A percentile compares a stretch with the other conserved stretches of the same genome.
These are phyloP conservation scores for Rheum nobile DNA, from an alignment of 148 eudicot genomes.

Conservation along the genomic window DNA sequence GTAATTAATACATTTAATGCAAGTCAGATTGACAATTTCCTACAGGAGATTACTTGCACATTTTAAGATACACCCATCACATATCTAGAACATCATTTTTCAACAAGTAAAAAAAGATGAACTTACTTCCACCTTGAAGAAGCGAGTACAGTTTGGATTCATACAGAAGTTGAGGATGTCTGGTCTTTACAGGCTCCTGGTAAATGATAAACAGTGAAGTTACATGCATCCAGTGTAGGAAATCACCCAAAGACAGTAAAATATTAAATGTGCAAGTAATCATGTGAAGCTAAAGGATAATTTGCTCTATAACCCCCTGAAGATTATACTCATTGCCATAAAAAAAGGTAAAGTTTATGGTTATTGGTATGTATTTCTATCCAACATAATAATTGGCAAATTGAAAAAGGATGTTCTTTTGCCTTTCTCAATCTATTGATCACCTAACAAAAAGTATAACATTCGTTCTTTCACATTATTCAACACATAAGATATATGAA, in stretches of 20 bases:
- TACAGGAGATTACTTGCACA: background rate
- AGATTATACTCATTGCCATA: too few species aligned
- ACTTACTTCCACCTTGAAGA: slow-evolving; percentile 56
- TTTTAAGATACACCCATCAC: background rate
- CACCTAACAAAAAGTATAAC: background rate
- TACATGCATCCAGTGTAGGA: background rate
- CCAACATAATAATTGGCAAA: background rate
- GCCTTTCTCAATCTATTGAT: background rate
- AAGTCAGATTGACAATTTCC: slow-evolving; percentile 6
- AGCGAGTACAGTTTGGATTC: slow-evolving; percentile 49
- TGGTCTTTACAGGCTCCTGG: slow-evolving; percentile 45
- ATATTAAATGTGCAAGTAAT: background rate
- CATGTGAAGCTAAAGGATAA: background rate
- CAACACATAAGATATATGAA: background rate
- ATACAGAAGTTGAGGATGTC: slow-evolving; percentile 49
- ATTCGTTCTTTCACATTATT: background rate
- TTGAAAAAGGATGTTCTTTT: background rate
- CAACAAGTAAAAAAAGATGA: background rate
- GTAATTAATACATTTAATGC: background rate
- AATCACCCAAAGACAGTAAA: background rate
- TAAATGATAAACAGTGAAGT: background rate
- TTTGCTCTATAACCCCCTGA: too few species aligned
- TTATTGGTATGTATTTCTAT: too few species aligned
- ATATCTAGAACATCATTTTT: background rate
- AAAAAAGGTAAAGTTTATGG: too few species aligned